Percentiles rank a stretch among this genome's conserved stretches.
phyloP scores from a whole-genome alignment of 2,329 filamentous ascomycete species.

The Aspergillus versicolor region DNA sequence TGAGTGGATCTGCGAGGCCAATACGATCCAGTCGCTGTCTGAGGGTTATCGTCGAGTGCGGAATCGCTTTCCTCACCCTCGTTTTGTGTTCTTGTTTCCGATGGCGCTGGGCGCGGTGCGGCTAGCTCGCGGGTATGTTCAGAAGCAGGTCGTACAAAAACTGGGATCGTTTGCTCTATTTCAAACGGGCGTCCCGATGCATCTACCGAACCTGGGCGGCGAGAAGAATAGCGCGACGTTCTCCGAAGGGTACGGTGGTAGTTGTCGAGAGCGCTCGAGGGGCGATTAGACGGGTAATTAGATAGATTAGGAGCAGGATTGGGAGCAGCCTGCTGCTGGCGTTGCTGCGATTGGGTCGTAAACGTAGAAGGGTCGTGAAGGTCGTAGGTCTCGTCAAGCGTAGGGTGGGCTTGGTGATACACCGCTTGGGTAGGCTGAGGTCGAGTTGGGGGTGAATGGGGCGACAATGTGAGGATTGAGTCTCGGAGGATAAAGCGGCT shows the following conservation, averaged over 20 bases:
- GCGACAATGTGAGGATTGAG: conserved; percentile 33
- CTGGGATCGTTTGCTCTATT: conserved; percentile 27
- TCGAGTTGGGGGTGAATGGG: conserved; percentile 23
- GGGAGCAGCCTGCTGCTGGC: conserved; percentile 46
- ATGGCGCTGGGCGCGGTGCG: conserved; percentile 30
- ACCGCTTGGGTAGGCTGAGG: conserved; percentile 35
- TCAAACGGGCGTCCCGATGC: conserved; percentile 30
- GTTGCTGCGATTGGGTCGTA: conserved; percentile 45
- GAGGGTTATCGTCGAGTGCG: conserved; percentile 30
- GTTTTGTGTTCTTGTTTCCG: conserved; percentile 35
- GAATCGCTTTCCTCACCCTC: conserved; percentile 27
- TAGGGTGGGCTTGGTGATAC: conserved; percentile 42
- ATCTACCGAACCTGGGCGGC: conserved; percentile 47
- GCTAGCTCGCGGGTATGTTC: conserved; percentile 13
- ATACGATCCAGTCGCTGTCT: conserved; percentile 46
- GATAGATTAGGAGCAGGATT: conserved; percentile 48
- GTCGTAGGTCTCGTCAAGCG: conserved; percentile 56
- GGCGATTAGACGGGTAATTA: conserved; percentile 39
- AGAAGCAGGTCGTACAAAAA: conserved; percentile 25
- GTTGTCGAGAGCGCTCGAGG: conserved; percentile 54
- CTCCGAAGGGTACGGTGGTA: conserved; percentile 55
- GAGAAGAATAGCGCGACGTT: conserved; percentile 44
- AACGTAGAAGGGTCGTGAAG: conserved; percentile 50
- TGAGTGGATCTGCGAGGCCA: conserved; percentile 53
- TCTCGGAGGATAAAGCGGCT: conserved; percentile 9